Percentiles rank a stretch among this genome's conserved stretches.
phyloP scores from a whole-genome alignment of 495 filamentous ascomycete species.

The Penicillium nucicola region DNA sequence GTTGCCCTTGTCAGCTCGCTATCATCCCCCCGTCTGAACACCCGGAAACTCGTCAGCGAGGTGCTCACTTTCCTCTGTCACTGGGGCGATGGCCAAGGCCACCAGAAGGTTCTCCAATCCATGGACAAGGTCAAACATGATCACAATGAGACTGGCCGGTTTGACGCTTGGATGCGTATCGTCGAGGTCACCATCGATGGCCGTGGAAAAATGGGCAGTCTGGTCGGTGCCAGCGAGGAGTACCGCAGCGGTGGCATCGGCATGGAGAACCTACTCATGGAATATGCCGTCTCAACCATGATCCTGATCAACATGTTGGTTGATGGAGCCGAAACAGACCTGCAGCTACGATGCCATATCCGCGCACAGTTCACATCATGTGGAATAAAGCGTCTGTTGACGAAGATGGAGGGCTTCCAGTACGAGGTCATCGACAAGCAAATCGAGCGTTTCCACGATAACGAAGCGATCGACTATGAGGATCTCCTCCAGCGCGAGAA shows the following conservation, averaged over 20 bases:
- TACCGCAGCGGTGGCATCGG: slow-evolving; percentile 95
- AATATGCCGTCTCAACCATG: slow-evolving; percentile 94
- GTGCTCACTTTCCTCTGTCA: slow-evolving; percentile 96
- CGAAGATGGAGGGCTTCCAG: slow-evolving; percentile 97
- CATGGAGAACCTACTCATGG: slow-evolving; percentile 98
- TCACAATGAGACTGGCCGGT: slow-evolving; percentile 90
- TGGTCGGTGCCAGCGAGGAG: slow-evolving; percentile 96
- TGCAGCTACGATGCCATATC: slow-evolving; percentile 90
- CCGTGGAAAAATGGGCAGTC: slow-evolving; percentile 95
- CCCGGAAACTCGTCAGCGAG: slow-evolving; percentile 92
- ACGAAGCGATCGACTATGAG: slow-evolving; percentile 97
- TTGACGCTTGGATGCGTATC: slow-evolving; percentile 98
- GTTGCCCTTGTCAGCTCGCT: slow-evolving; percentile 84
- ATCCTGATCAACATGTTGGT: slow-evolving; percentile 96
- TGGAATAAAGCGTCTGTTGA: slow-evolving; percentile 89
- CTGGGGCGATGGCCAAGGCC: slow-evolving; percentile 93
- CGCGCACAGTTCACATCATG: slow-evolving; percentile 94
- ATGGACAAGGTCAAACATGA: slow-evolving; percentile 89
- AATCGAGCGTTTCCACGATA: slow-evolving; percentile 86
- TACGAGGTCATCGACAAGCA: slow-evolving; percentile 99
- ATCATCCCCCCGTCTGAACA: slow-evolving; percentile 84
- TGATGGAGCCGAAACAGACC: slow-evolving; percentile 81
- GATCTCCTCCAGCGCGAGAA: slow-evolving; percentile 91
- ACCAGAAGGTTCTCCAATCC: slow-evolving; percentile 88
- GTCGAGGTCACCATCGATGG: slow-evolving; percentile 97